phyloP scores from a whole-genome alignment of 805 yeast genomes.

The Pichia thaimueangensis region DNA sequence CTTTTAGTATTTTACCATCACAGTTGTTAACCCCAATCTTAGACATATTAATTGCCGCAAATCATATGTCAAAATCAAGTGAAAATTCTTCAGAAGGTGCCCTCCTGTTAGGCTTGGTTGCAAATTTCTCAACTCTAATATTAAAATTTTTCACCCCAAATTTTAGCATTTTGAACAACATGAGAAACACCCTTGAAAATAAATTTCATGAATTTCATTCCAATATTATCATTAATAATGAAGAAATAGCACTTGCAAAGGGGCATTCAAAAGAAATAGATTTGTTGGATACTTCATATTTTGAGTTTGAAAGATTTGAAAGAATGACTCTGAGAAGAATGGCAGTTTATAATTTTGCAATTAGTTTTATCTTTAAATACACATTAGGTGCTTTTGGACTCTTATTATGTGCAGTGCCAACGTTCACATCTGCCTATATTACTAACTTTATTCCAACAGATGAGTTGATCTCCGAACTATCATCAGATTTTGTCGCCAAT shows the following conservation, averaged over 20 bases:
- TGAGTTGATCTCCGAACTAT: constrained; percentile 31
- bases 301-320: constrained; percentile 71
- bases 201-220: constrained; percentile 79
- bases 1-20: constrained; percentile 70
- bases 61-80: constrained; percentile 58
- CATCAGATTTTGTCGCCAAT: constrained; percentile 86
- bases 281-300: constrained; percentile 71
- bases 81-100: constrained; percentile 77
- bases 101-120: constrained; percentile 67
- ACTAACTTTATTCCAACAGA: constrained; percentile 41
- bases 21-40: constrained; percentile 79
- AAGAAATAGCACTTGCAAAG: constrained; percentile 79
- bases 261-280: constrained; percentile 79
- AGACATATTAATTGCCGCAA: constrained; percentile 74
- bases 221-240: constrained; percentile 68
- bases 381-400: constrained; percentile 96
- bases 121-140: constrained; percentile 71
- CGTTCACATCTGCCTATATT: constrained; percentile 41
- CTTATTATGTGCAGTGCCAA: constrained; percentile 80
- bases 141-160: constrained; percentile 81
- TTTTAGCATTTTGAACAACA: constrained; percentile 72
- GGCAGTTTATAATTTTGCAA: constrained; percentile 77
- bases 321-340: constrained; percentile 65
- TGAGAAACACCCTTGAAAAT: constrained; percentile 76
- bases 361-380: constrained; percentile 83